Evolutionary conservation across 2,329 filamentous ascomycete species (phyloP), one percentile per base, ranked within the genome.

Genomic region (Teratosphaeriaceae sp.): DNA sequence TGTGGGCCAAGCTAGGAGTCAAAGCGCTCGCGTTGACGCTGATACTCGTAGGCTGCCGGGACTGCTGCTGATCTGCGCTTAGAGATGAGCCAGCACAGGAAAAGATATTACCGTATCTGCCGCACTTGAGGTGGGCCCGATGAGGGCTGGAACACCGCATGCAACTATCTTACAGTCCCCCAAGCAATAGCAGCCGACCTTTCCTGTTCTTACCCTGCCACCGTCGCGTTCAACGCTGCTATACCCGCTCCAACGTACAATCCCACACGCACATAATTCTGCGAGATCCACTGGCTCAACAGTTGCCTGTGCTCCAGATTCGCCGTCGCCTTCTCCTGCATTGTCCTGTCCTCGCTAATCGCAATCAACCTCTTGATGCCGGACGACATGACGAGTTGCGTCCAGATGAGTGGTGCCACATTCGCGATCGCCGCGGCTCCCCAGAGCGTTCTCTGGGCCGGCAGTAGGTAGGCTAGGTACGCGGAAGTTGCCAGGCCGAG

Each of bases 261-360:
- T 19, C n/a, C 34, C 19, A 30, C 31, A n/a, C 47, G 38, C 23
- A 50, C 47, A 22, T 38, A 44, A 36, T 50, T 50, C 34, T 48
- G 41, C 33, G n/a, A 15, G 13, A 42, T 36, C 47, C 47, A 50
- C 35, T 19, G 30, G 13, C 12, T 23, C 15, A 50, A 24, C 45
- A 47, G 13, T 31, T 45, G 47, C 30, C 47, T 40, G 13, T 23
- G 26, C 42, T 50, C 47, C 30, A 50, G 23, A 36, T 33, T 42
- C 37, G 45, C 45, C 12, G 37, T 45, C 12, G 47, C 41, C 46
- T 45, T 50, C 27, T 42, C 47, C 45, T 44, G 40, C 45, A 30
- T 30, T n/a, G 24, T 24, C 33, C 31, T 36, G 19, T 29, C 33
- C 23, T 23, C 23, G 13, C 24, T 27, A n/a, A 50, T 48, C 18